Conservation (phyloP, 2,329 filamentous ascomycete genomes). For the Exophiala xenobiotica region DNA sequence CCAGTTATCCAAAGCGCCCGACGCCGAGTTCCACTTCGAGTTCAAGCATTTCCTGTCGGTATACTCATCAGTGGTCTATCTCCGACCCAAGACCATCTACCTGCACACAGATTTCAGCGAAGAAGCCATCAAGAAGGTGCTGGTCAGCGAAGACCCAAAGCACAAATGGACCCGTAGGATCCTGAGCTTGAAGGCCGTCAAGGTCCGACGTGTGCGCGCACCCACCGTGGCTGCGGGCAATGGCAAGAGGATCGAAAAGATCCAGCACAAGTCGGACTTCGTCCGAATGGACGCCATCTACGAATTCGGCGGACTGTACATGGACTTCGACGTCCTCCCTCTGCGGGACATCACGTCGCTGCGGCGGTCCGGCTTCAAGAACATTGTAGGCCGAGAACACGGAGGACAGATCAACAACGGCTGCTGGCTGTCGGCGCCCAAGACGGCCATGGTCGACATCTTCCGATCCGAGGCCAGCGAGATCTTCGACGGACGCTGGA, state of each 20-base stretch:
- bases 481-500: constrained; percentile 1
- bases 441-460: constrained; percentile 1
- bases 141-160: not conserved
- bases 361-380: not conserved
- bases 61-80: not conserved
- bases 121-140: not conserved
- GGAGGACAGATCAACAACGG: not conserved
- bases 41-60: constrained; percentile 7
- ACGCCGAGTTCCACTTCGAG: not conserved
- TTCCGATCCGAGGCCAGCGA: not conserved
- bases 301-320: not conserved
- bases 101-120: constrained; percentile 1
- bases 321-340: not conserved
- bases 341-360: not conserved
- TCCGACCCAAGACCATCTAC: not conserved
- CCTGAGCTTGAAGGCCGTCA: not conserved
- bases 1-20: not conserved
- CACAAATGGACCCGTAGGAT: not conserved
- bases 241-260: not conserved
- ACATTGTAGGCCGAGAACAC: not conserved
- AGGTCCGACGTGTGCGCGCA: not conserved
- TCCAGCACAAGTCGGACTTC: not conserved
- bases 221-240: not conserved
- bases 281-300: not conserved
- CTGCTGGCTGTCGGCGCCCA: not conserved